Conservation (phyloP, 2,329 filamentous ascomycete species). For the Botrytis fragariae region DNA sequence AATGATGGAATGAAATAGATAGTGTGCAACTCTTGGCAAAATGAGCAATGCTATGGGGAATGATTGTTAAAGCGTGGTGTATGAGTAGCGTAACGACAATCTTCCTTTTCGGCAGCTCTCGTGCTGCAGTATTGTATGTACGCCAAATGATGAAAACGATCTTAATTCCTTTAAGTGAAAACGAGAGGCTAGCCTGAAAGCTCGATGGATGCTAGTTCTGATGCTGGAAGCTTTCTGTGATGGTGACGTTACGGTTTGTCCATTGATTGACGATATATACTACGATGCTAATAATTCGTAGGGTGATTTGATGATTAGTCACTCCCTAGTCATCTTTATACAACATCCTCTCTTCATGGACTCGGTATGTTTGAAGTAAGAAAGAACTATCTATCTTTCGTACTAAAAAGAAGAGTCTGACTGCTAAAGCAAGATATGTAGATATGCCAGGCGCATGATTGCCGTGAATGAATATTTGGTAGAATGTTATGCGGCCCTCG, state of each 20-base stretch:
- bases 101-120: neutral
- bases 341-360: neutral
- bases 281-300: neutral
- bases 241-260: neutral
- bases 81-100: neutral
- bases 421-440: too few relatives aligned
- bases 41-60: neutral
- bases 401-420: too few relatives aligned
- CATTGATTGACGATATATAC: neutral
- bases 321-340: neutral
- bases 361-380: too few relatives aligned
- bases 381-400: too few relatives aligned
- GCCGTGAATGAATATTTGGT: neutral
- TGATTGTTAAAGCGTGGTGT: too few relatives aligned
- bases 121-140: neutral
- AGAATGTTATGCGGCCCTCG: too few relatives aligned
- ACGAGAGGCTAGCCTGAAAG: neutral
- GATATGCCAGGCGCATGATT: too few relatives aligned
- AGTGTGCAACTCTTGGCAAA: neutral
- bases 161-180: accelerated
- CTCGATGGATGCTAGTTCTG: neutral
- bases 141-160: too few relatives aligned
- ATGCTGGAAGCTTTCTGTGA: neutral
- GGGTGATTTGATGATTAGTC: neutral
- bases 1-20: neutral